These are phyloP conservation scores for Limtongia smithiae DNA, from an alignment of 805 yeast species.

Conservation along the genomic window DNA sequence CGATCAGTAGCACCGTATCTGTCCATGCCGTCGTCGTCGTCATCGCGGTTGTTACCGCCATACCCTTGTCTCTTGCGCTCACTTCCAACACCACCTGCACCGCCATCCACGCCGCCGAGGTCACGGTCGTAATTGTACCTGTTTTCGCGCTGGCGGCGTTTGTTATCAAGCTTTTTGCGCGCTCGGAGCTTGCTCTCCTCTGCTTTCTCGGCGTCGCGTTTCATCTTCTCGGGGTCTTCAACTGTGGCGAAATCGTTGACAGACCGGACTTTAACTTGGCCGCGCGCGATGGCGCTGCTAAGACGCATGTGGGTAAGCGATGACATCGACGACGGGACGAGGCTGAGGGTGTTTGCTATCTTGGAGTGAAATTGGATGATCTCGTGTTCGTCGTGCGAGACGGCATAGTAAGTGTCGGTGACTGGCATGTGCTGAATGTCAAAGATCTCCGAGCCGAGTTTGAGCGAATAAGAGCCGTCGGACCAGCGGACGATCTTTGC, in stretches of 20 bases:
- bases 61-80: conserved; percentile 6
- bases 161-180: conserved; percentile 41
- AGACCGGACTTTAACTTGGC: conserved; percentile 38
- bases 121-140: conserved; percentile 12
- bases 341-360: conserved; percentile 61
- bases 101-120: conserved; percentile 6
- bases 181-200: conserved; percentile 41
- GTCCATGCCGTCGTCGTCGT: conserved; percentile 28
- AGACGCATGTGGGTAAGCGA: conserved; percentile 78
- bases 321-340: conserved; percentile 86
- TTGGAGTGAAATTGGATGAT: conserved; percentile 66
- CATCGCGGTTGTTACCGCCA: not conserved
- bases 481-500: conserved; percentile 91
- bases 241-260: conserved; percentile 37
- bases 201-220: conserved; percentile 43
- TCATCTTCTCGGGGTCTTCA: conserved; percentile 45
- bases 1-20: conserved; percentile 32
- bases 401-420: conserved; percentile 67
- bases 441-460: conserved; percentile 81
- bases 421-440: conserved; percentile 66
- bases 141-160: conserved; percentile 16
- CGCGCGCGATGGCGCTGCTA: conserved; percentile 46
- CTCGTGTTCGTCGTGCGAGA: conserved; percentile 67
- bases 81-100: conserved; percentile 2
- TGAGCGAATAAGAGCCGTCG: conserved; percentile 83